These are phyloP conservation scores for Jackrogersella multiformis DNA, from an alignment of 495 filamentous ascomycete species.

Conservation along the genomic window DNA sequence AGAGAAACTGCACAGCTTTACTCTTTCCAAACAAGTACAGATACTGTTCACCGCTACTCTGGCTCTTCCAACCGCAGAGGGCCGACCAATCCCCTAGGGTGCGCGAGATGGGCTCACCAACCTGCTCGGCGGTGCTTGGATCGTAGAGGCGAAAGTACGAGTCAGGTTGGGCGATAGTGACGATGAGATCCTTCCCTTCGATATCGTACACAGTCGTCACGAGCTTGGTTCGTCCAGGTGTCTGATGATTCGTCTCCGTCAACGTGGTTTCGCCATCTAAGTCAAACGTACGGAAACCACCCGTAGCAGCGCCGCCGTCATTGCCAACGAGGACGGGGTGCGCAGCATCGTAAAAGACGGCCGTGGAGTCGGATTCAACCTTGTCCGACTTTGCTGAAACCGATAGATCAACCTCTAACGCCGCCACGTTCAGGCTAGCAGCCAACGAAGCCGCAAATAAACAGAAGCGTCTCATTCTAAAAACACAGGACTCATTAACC, in stretches of 20 bases:
- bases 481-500: neutral
- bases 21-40: slow-evolving; percentile 48
- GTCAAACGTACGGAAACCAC: slow-evolving; percentile 42
- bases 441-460: slow-evolving; percentile 20
- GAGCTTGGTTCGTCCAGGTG: slow-evolving; percentile 47
- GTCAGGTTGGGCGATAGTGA: slow-evolving; percentile 46
- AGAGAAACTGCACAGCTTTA: slow-evolving; percentile 33
- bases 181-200: slow-evolving; percentile 37
- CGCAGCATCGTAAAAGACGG: slow-evolving; percentile 26
- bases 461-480: slow-evolving; percentile 7
- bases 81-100: slow-evolving; percentile 48
- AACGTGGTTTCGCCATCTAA: slow-evolving; percentile 28
- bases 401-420: slow-evolving; percentile 28
- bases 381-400: slow-evolving; percentile 33
- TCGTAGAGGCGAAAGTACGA: slow-evolving; percentile 48
- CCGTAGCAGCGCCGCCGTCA: slow-evolving; percentile 43
- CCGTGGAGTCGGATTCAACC: slow-evolving; percentile 35
- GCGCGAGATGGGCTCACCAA: slow-evolving; percentile 34
- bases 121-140: slow-evolving; percentile 21
- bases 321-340: slow-evolving; percentile 45
- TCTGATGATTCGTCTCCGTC: slow-evolving; percentile 38
- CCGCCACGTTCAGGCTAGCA: slow-evolving; percentile 2
- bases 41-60: slow-evolving; percentile 44
- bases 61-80: slow-evolving; percentile 46
- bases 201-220: slow-evolving; percentile 42